These are phyloP conservation scores for Nelumbo lutea DNA, from an alignment of 164 flowering plant genomes.

Conservation along the genomic window DNA sequence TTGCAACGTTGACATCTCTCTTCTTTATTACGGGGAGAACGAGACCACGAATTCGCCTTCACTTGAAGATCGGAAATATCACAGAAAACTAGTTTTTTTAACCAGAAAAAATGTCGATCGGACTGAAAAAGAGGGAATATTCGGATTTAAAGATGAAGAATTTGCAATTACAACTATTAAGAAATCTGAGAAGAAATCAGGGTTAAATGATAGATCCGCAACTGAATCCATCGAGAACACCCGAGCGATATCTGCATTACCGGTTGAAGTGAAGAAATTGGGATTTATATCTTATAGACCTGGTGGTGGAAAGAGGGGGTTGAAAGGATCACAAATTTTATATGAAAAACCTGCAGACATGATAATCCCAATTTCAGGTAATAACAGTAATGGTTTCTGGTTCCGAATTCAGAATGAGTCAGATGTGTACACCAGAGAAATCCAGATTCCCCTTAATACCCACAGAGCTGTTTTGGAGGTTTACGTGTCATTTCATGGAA, in stretches of 20 bases:
- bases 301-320: neutral
- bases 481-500: conserved; percentile 69
- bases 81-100: conserved; percentile 8
- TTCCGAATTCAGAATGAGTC: conserved; percentile 42
- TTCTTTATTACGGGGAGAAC: conserved; percentile 32
- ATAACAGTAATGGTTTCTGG: conserved; percentile 54
- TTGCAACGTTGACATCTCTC: conserved; percentile 46
- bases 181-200: too few relatives aligned
- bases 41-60: conserved; percentile 9
- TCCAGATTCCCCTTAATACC: conserved; percentile 54
- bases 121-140: neutral
- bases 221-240: neutral
- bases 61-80: neutral
- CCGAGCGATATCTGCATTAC: neutral
- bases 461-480: conserved; percentile 50
- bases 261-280: neutral
- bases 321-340: neutral
- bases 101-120: neutral
- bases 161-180: too few relatives aligned
- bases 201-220: neutral
- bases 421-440: conserved; percentile 27
- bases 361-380: conserved; percentile 53
- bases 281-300: neutral
- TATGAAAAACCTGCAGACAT: conserved; percentile 53
- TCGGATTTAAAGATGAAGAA: neutral